A percentile compares a stretch with the other conserved stretches of the same genome.
These are phyloP conservation scores for Cicer cuneatum DNA, from an alignment of 306 rosid species.

Conservation along the genomic window DNA sequence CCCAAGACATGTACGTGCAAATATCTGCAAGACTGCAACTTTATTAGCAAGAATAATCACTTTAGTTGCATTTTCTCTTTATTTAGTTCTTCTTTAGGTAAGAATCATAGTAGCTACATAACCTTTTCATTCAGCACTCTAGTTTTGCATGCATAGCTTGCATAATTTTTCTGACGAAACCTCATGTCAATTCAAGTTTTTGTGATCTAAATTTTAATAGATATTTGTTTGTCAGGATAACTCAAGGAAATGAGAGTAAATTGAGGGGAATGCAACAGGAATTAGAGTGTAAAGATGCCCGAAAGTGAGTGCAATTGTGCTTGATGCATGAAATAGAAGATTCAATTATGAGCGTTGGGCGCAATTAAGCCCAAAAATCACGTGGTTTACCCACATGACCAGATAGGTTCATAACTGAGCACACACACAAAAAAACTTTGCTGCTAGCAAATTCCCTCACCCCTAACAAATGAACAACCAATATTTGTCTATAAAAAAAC, in stretches of 20 bases:
- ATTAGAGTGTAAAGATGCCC: neutral
- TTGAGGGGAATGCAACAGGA: neutral
- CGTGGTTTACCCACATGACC: neutral
- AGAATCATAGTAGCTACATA: neutral
- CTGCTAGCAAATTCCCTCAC: too few species aligned
- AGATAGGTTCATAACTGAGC: neutral
- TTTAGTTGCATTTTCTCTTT: neutral
- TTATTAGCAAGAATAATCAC: neutral
- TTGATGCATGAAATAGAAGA: slow-evolving; percentile 11
- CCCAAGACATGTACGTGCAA: neutral
- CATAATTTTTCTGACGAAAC: neutral
- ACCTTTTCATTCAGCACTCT: neutral
- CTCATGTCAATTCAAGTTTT: neutral
- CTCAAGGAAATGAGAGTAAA: slow-evolving; percentile 3
- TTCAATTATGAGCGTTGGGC: neutral
- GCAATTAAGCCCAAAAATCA: neutral
- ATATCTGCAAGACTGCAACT: slow-evolving; percentile 23
- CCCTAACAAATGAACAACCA: too few species aligned
- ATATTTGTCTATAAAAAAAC: neutral
- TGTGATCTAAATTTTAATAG: neutral
- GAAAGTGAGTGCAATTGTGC: neutral
- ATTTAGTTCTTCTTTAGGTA: neutral
- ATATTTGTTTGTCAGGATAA: neutral
- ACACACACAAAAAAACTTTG: neutral
- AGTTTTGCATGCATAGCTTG: neutral